Percentiles rank a stretch among this genome's conserved stretches.
These are phyloP conservation scores for Beauveria sp. DNA, from an alignment of 2,329 filamentous ascomycete species.

Conservation along the genomic window DNA sequence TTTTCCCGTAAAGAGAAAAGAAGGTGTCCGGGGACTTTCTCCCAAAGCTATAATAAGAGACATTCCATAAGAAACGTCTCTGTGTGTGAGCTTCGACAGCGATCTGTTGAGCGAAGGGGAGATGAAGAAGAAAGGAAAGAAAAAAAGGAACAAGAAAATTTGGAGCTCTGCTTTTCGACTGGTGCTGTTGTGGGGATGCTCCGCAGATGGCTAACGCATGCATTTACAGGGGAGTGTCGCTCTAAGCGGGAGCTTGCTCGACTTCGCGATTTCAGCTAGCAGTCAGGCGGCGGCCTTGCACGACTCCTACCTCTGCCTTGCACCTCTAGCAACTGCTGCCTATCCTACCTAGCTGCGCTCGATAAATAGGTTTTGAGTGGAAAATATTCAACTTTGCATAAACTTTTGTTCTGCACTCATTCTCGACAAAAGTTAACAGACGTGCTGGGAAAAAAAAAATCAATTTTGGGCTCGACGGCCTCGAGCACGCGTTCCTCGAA, in stretches of 20 bases:
- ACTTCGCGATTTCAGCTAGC: not conserved
- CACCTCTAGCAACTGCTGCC: not conserved
- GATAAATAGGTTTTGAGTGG: not conserved
- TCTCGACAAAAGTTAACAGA: not conserved
- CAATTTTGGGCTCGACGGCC: not conserved
- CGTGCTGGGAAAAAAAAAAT: not conserved
- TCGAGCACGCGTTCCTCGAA: conserved; percentile 4
- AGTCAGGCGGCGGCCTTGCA: conserved; percentile 15
- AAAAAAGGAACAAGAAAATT: conserved; percentile 10
- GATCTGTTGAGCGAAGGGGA: conserved; percentile 98
- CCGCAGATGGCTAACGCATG: conserved; percentile 14
- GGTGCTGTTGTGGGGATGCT: conserved; percentile 1
- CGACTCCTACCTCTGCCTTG: conserved; percentile 6
- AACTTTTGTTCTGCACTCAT: not conserved
- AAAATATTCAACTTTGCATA: not conserved
- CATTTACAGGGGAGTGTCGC: conserved; percentile 14
- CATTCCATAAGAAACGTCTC: conserved; percentile 37
- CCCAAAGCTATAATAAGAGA: conserved; percentile 67
- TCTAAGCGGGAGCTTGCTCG: conserved; percentile 12
- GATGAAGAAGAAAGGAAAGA: conserved; percentile 32
- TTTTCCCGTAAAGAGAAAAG: conserved; percentile 29
- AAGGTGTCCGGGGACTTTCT: conserved; percentile 99
- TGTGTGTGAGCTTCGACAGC: conserved; percentile 98
- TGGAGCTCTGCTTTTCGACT: conserved; percentile 8
- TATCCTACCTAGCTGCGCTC: not conserved